Base-by-base conservation (phyloP, 257 asterid species). In the Scutellaria minor region DNA sequence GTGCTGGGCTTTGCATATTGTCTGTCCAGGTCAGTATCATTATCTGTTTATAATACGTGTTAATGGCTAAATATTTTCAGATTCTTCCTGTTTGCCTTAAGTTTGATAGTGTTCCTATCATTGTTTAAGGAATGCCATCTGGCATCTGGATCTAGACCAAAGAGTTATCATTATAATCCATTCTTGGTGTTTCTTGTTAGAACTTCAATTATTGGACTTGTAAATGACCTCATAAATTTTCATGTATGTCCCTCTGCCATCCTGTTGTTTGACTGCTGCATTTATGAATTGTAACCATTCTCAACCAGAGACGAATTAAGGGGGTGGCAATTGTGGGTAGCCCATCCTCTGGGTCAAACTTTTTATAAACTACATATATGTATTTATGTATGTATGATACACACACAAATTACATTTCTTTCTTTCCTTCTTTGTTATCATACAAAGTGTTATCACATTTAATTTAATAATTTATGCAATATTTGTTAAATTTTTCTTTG, bases 1-100 rank as follows among this genome's bases (percentile, higher is more conserved):
- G 99, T 94, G 76, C 71, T 94, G 70, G 90, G 98, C 64, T 90
- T 82, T 79, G 99, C 99, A 27, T 92, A 87, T 82, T 89, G 96
- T 83, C 77, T 94, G 63, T 89, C 99, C 59, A 86, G 98, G 97
- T 88, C 77, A 72, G 85, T 75, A 22, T 35, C 31, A 12, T 73
- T 55, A 64, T 72, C 76, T 59, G 27, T 76, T 60, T 24, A 64
- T 56, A 7, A 55, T 58, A 59, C 37, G 8, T 13, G 47, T 22
- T 35, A 57, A 9, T 42, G 67, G 20, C 37, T 63, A n/a, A 50
- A 18, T 13, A 15, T 50, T 63, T 48, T 47, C n/a, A 66, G 71
- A n/a, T 64, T 31, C 71, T 61, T 66, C 58, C 22, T 44, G 55
- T 69, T 66, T 75, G 66, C 79, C 41, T 31, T 39, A 22, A 61